Conservation (phyloP, 2,329 filamentous ascomycete species). For the Aquanectria penicillioides region DNA sequence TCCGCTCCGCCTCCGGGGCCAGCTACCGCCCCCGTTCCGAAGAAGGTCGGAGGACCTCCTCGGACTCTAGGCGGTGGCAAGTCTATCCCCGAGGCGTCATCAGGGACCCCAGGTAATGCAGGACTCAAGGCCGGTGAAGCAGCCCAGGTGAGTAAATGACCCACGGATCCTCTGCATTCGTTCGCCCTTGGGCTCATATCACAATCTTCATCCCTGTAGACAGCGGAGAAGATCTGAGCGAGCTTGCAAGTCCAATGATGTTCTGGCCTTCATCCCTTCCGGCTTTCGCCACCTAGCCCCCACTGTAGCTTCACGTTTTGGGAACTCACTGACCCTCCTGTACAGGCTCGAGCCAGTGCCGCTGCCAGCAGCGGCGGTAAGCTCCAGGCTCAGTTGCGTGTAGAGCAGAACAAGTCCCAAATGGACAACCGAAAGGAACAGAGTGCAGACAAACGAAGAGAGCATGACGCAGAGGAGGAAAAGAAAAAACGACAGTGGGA, state of each 20-base stretch:
- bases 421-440: too few relatives aligned
- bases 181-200: not conserved
- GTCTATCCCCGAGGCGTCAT: slow-evolving; percentile 37
- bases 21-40: slow-evolving; percentile 62
- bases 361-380: slow-evolving; percentile 71
- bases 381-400: slow-evolving; percentile 74
- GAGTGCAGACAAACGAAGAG: too few relatives aligned
- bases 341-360: slow-evolving; percentile 74
- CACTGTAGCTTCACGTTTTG: too few relatives aligned
- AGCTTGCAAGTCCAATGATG: too few relatives aligned
- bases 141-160: slow-evolving; percentile 75
- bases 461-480: too few relatives aligned
- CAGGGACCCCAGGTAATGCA: slow-evolving; percentile 63
- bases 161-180: not conserved
- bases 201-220: too few relatives aligned
- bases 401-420: too few relatives aligned
- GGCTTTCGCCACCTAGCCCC: too few relatives aligned
- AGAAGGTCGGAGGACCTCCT: slow-evolving; percentile 63
- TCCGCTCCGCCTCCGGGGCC: slow-evolving; percentile 57
- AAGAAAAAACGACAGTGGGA: too few relatives aligned
- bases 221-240: too few relatives aligned
- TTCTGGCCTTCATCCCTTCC: too few relatives aligned
- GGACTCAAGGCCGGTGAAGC: slow-evolving; percentile 80
- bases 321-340: slow-evolving; percentile 18
- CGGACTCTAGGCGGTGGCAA: slow-evolving; percentile 71